A percentile compares a stretch with the other conserved stretches of the same genome.
Conservation (phyloP, 2,329 filamentous ascomycete genomes). For the Calonectria pauciramosa region DNA sequence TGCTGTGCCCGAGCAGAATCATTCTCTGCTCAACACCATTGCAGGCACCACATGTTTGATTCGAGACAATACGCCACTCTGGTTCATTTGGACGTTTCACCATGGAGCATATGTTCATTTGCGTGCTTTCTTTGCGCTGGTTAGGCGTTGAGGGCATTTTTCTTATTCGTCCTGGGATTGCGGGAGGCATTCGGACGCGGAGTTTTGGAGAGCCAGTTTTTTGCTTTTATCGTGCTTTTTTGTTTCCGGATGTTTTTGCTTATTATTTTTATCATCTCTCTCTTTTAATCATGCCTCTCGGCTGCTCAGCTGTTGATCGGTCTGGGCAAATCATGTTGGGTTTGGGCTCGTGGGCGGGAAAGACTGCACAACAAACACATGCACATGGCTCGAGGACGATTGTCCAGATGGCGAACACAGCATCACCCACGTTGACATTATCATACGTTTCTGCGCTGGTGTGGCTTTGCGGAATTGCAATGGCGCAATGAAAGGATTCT, state of each 20-base stretch:
- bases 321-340: constrained; percentile 34
- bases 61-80: constrained; percentile 35
- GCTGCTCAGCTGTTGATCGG: constrained; percentile 44
- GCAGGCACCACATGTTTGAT: constrained; percentile 36
- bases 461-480: constrained; percentile 18
- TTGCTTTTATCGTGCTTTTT: constrained; percentile 27
- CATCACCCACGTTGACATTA: constrained; percentile 15
- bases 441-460: constrained; percentile 21
- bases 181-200: constrained; percentile 39
- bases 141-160: constrained; percentile 43
- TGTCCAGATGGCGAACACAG: constrained; percentile 14
- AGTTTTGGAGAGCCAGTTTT: constrained; percentile 40
- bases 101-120: constrained; percentile 30
- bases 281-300: constrained; percentile 34
- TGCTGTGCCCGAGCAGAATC: neutral
- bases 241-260: constrained; percentile 22
- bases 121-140: constrained; percentile 32
- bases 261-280: constrained; percentile 39
- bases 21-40: constrained; percentile 20
- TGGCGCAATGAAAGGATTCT: constrained; percentile 18
- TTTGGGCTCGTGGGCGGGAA: constrained; percentile 28
- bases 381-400: constrained; percentile 22
- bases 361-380: constrained; percentile 17
- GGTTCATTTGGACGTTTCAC: constrained; percentile 26
- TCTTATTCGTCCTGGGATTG: constrained; percentile 37